Evolutionary conservation across 768 basidiomycete genomes (phyloP).

Genomic region (Pisolithus orientalis): DNA sequence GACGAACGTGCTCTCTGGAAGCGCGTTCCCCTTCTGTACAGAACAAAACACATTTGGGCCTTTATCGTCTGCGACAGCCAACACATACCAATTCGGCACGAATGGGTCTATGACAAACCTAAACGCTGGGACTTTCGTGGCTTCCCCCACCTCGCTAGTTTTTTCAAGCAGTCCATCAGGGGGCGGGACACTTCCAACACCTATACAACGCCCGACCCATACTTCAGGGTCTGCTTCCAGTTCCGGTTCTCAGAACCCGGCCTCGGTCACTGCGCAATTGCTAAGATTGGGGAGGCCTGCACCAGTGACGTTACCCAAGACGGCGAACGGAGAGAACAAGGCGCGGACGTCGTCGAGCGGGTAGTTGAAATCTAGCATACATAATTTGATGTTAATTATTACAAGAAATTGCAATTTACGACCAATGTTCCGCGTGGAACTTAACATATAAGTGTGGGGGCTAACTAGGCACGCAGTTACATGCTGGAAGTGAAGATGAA

Average conservation of each 20-base stretch:
- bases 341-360: slow-evolving; percentile 7
- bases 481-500: neutral
- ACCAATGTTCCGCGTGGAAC: neutral
- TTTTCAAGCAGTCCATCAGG: slow-evolving; percentile 7
- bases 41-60: slow-evolving; percentile 11
- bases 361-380: neutral
- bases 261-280: neutral
- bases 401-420: neutral
- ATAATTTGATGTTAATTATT: neutral
- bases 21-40: slow-evolving; percentile 6
- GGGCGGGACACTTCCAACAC: slow-evolving; percentile 1
- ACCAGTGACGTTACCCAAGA: slow-evolving; percentile 5
- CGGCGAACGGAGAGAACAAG: slow-evolving; percentile 10
- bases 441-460: neutral
- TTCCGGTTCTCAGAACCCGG: neutral
- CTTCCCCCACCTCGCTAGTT: neutral
- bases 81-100: slow-evolving; percentile 3
- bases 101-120: slow-evolving; percentile 1
- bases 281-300: slow-evolving; percentile 8
- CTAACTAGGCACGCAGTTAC: no score
- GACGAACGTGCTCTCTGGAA: slow-evolving; percentile 7
- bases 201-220: slow-evolving; percentile 10
- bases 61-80: slow-evolving; percentile 8
- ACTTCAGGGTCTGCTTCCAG: slow-evolving; percentile 4
- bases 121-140: neutral